These are phyloP conservation scores for Trichoderma simmonsii DNA, from an alignment of 2,329 filamentous ascomycete species.

Conservation along the genomic window DNA sequence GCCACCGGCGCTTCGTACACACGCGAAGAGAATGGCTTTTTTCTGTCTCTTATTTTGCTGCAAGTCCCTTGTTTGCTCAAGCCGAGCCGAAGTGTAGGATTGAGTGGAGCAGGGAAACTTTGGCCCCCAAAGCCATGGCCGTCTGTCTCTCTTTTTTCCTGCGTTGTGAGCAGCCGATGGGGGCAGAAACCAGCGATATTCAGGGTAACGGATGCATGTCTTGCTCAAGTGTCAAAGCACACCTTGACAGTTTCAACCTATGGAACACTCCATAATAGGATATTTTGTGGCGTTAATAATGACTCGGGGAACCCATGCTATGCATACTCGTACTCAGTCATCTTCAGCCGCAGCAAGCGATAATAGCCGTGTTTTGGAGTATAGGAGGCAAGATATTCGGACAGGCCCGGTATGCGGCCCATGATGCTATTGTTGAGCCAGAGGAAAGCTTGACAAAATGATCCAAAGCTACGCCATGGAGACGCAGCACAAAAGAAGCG, in stretches of 20 bases:
- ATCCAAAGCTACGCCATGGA: background rate
- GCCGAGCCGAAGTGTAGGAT: background rate
- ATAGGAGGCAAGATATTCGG: background rate
- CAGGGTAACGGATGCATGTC: background rate
- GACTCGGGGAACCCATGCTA: background rate
- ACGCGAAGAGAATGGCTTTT: background rate
- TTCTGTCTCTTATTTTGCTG: background rate
- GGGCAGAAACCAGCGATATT: background rate
- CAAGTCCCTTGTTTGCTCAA: conserved; percentile 7
- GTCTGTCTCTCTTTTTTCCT: background rate
- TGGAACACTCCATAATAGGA: background rate
- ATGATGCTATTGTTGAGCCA: background rate
- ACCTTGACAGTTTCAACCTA: background rate
- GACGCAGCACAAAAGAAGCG: background rate
- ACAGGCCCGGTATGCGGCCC: background rate
- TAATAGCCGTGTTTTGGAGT: background rate
- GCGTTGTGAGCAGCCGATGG: background rate
- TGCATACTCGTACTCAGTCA: background rate
- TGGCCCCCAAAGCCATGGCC: background rate
- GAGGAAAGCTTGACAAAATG: background rate
- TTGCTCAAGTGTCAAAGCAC: background rate
- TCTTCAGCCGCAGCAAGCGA: background rate
- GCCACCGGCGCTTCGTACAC: background rate
- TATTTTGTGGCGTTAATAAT: background rate
- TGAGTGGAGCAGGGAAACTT: background rate